Conservation (phyloP, 257 asterid genomes). For the Forsythia viridissima region DNA sequence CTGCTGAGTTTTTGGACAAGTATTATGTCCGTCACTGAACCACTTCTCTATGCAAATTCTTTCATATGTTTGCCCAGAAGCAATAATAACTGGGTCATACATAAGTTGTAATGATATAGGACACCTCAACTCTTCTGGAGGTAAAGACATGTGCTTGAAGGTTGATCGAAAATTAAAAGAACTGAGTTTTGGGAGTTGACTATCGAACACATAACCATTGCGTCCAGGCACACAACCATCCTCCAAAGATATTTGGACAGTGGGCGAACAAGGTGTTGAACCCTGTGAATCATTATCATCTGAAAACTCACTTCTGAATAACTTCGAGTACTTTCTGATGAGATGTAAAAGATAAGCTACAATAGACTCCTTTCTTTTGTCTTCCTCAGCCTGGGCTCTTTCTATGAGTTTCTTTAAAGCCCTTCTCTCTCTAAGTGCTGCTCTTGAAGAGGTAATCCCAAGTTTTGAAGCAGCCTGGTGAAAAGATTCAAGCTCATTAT, state of each 20-base stretch:
- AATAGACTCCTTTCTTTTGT: conserved; percentile 95
- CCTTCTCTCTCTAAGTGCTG: conserved; percentile 95
- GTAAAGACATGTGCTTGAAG: conserved; percentile 65
- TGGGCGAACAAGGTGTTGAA: conserved; percentile 97
- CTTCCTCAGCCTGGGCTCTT: conserved; percentile 90
- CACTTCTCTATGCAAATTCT: conserved; percentile 96
- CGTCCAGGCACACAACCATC: conserved; percentile 56
- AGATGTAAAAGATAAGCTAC: conserved; percentile 89
- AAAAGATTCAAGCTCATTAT: conserved; percentile 84
- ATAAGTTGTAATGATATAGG: conserved; percentile 95
- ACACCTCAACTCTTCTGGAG: conserved; percentile 95
- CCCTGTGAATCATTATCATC: conserved; percentile 99
- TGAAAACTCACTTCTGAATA: conserved; percentile 84
- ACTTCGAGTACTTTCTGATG: conserved; percentile 86
- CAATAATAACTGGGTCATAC: conserved; percentile 95
- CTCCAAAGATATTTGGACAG: conserved; percentile 70
- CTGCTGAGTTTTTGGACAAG: conserved; percentile 98
- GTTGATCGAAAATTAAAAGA: conserved; percentile 89
- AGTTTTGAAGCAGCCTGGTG: conserved; percentile 91
- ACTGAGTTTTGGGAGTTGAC: conserved; percentile 76
- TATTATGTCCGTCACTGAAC: conserved; percentile 88
- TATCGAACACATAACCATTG: conserved; percentile 66
- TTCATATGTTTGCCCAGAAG: conserved; percentile 98
- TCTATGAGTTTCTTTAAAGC: conserved; percentile 89
- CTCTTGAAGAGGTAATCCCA: conserved; percentile 91